Evolutionary conservation across 495 filamentous ascomycete genomes (phyloP).

Genomic region (Aspergillus sclerotiicarbonarius): DNA sequence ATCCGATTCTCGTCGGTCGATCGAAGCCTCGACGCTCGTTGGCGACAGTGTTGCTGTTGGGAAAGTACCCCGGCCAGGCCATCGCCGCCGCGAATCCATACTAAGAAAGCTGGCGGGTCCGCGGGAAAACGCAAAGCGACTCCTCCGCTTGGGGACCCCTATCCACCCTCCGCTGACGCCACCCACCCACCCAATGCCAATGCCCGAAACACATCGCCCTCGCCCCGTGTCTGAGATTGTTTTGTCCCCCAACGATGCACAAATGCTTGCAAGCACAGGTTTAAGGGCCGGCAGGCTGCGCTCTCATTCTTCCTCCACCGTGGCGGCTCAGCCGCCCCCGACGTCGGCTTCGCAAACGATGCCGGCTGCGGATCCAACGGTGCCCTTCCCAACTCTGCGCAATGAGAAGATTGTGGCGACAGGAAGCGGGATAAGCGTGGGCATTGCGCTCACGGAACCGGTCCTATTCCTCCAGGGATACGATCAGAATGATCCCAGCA

Average conservation of each 20-base stretch:
- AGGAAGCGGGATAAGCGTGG: slow-evolving; percentile 69
- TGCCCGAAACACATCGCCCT: slow-evolving; percentile 23
- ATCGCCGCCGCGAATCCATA: slow-evolving; percentile 31
- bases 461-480: slow-evolving; percentile 88
- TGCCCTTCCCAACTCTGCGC: slow-evolving; percentile 36
- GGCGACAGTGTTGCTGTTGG: slow-evolving; percentile 25
- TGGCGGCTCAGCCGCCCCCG: slow-evolving; percentile 21
- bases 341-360: slow-evolving; percentile 8
- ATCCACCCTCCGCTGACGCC: slow-evolving; percentile 27
- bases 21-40: slow-evolving; percentile 11
- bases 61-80: slow-evolving; percentile 26
- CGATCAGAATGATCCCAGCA: slow-evolving; percentile 70
- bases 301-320: slow-evolving; percentile 34
- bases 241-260: slow-evolving; percentile 30
- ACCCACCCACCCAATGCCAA: slow-evolving; percentile 20
- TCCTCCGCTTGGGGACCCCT: slow-evolving; percentile 45
- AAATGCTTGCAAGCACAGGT: slow-evolving; percentile 28
- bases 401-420: slow-evolving; percentile 70
- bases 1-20: slow-evolving; percentile 25
- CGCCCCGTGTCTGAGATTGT: slow-evolving; percentile 47
- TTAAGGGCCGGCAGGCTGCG: slow-evolving; percentile 27
- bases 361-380: slow-evolving; percentile 27
- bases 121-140: slow-evolving; percentile 50
- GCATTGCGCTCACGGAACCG: slow-evolving; percentile 80
- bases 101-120: slow-evolving; percentile 47